Evolutionary conservation across 108 stramenopile genomes (phyloP), one percentile per base, ranked within the genome.

Genomic region (Nannochloropsis salina): DNA sequence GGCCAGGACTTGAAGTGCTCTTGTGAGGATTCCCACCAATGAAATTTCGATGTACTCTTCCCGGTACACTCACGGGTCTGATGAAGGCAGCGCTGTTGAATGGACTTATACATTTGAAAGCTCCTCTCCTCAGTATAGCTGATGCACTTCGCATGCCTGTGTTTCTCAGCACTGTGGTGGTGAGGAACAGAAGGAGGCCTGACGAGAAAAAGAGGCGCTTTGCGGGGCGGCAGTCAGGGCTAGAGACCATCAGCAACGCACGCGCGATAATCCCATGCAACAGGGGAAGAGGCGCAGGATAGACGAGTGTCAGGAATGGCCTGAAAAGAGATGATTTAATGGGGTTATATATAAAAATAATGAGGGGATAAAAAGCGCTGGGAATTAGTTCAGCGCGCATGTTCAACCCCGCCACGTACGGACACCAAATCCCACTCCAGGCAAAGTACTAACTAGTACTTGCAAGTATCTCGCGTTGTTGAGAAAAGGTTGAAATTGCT

Each of bases 191-290:
- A n/a, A 74, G 2, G 61, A 74, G 15, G 0, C 61, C n/a, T 74
- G 61, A 74, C 20, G 2, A n/a, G 3, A n/a, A n/a, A n/a, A 74
- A 74, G n/a, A n/a, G 61, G n/a, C 61, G 61, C 15, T n/a, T 15
- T n/a, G 20, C 20, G 8, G 61, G n/a, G 61, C 61, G 1, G 61
- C 61, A 3, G 61, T n/a, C 15, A 15, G 15, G 61, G 6, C 20
- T n/a, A 74, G 61, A 6, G 61, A 74, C 61, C 61, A 74, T 74
- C 61, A 74, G 61, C 61, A 74, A 15, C 8, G 4, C 4, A n/a
- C n/a, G 61, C 61, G 61, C 6, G 61, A 74, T 8, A n/a, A 74
- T 74, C 61, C 61, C 61, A 74, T 74, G 61, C 61, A 74, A 74
- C n/a, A n/a, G 31, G 61, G 4, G 61, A 74, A n/a, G 15, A 51